These are phyloP conservation scores for Calocybe indica DNA, from an alignment of 768 basidiomycete genomes.

Conservation along the genomic window DNA sequence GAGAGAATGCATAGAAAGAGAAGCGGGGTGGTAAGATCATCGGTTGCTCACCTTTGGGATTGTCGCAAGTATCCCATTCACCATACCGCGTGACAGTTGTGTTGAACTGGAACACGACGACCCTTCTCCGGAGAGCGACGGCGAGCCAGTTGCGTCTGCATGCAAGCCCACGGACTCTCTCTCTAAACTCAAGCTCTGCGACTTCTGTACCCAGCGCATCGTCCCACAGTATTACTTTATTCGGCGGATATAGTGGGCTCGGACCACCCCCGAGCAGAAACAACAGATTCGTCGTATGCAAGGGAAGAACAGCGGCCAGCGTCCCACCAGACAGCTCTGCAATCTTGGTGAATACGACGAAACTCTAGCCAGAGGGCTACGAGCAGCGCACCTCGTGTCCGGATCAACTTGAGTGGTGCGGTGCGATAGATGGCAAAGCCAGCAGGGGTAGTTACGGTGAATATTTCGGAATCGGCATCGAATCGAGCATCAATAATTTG, in stretches of 20 bases:
- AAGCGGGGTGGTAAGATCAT: conserved; percentile 1
- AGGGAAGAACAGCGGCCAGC: conserved; percentile 66
- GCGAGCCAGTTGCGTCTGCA: conserved; percentile 83
- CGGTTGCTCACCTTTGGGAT: conserved; percentile 59
- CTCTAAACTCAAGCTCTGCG: conserved; percentile 86
- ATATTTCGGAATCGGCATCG: conserved; percentile 75
- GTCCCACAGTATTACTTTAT: conserved; percentile 91
- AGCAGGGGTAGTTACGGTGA: conserved; percentile 71
- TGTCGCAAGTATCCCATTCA: conserved; percentile 88
- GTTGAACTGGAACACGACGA: conserved; percentile 71
- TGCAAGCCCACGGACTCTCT: conserved; percentile 72
- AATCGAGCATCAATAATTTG: conserved; percentile 75
- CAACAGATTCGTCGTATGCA: conserved; percentile 76
- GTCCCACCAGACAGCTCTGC: conserved; percentile 78
- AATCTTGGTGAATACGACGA: conserved; percentile 1
- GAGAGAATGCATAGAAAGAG: neutral
- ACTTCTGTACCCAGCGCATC: conserved; percentile 72
- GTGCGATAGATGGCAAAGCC: conserved; percentile 82
- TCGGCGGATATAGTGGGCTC: conserved; percentile 85
- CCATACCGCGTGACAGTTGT: conserved; percentile 55
- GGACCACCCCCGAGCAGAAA: conserved; percentile 86
- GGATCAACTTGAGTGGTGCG: conserved; percentile 69
- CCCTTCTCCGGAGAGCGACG: conserved; percentile 72
- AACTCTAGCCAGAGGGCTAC: conserved; percentile 5
- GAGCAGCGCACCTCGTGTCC: conserved; percentile 64